These are phyloP conservation scores for Pseudozyma pruni DNA, from an alignment of 1,284 basidiomycete species.

Conservation along the genomic window DNA sequence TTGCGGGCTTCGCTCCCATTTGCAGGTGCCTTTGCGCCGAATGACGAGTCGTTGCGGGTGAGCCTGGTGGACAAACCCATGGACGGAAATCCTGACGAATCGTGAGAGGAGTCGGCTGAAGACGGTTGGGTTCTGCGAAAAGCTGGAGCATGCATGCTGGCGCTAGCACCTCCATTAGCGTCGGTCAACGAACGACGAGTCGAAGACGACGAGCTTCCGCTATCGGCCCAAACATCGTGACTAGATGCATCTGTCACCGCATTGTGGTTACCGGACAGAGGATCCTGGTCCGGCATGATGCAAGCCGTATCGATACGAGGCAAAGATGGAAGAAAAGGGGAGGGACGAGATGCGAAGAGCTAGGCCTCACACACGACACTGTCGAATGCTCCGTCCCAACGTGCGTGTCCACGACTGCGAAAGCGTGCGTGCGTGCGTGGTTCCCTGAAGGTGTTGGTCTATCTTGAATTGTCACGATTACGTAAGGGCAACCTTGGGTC, in stretches of 20 bases:
- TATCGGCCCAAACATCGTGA: conserved; percentile 30
- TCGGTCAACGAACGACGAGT: conserved; percentile 7
- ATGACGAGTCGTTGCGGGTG: conserved; percentile 28
- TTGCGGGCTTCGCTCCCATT: conserved; percentile 11
- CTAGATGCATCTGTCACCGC: conserved; percentile 5
- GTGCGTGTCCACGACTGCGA: conserved; percentile 2
- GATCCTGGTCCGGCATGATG: conserved; percentile 22
- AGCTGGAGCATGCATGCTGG: conserved; percentile 49
- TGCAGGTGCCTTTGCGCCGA: conserved; percentile 24
- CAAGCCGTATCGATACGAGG: neutral
- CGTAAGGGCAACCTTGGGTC: conserved; percentile 1
- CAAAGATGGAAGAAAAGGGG: neutral
- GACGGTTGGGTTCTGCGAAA: conserved; percentile 5
- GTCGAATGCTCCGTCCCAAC: neutral
- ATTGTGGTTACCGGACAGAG: conserved; percentile 9
- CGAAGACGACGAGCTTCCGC: conserved; percentile 8
- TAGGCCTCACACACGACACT: conserved; percentile 9
- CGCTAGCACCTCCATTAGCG: conserved; percentile 45
- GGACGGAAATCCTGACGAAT: conserved; percentile 37
- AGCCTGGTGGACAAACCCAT: conserved; percentile 26
- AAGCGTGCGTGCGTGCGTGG: conserved; percentile 4
- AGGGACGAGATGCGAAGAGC: neutral
- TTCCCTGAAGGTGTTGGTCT: conserved; percentile 14
- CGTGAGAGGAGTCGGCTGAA: neutral
- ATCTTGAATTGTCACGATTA: conserved; percentile 17